phyloP scores from a whole-genome alignment of 257 asterid species.

The Solanum gandarillasii region DNA sequence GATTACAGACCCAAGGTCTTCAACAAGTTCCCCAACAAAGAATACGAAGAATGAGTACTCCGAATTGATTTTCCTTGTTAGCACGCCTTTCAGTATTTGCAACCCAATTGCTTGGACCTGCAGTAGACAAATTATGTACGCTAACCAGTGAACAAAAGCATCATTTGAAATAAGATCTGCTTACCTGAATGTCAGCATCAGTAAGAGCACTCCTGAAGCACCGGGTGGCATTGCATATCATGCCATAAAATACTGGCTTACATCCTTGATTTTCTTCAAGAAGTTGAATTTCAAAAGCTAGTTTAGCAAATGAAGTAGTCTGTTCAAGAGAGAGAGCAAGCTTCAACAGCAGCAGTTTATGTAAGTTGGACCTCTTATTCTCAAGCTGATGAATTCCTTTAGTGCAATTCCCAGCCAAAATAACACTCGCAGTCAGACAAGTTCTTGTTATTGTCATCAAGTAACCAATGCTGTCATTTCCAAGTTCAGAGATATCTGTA shows the following conservation, averaged over 20 bases:
- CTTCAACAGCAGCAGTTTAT: slow-evolving; percentile 64
- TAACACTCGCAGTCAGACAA: slow-evolving; percentile 51
- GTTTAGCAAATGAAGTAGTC: slow-evolving; percentile 35
- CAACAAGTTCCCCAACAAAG: slow-evolving; percentile 78
- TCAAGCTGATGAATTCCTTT: slow-evolving; percentile 59
- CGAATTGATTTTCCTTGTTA: slow-evolving; percentile 49
- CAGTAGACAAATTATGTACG: slow-evolving; percentile 5
- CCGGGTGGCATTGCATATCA: slow-evolving; percentile 46
- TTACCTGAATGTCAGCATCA: slow-evolving; percentile 66
- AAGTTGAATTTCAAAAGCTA: slow-evolving; percentile 46
- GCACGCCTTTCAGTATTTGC: slow-evolving; percentile 67
- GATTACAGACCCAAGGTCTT: slow-evolving; percentile 38
- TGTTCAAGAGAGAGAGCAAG: slow-evolving; percentile 71
- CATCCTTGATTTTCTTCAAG: slow-evolving; percentile 34
- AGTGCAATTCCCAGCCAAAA: slow-evolving; percentile 46
- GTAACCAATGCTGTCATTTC: slow-evolving; percentile 28
- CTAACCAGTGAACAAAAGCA: background rate
- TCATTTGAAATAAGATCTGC: slow-evolving; percentile 3
- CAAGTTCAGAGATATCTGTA: slow-evolving; percentile 54
- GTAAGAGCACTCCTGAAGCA: slow-evolving; percentile 46
- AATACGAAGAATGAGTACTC: slow-evolving; percentile 44
- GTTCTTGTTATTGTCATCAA: slow-evolving; percentile 49
- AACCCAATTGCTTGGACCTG: slow-evolving; percentile 83
- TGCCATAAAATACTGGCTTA: slow-evolving; percentile 33
- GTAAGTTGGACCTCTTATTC: slow-evolving; percentile 45